A percentile compares a stretch with the other conserved stretches of the same genome.
Evolutionary conservation across 2,329 filamentous ascomycete genomes (phyloP).

Genomic region (Xylaria sp.): DNA sequence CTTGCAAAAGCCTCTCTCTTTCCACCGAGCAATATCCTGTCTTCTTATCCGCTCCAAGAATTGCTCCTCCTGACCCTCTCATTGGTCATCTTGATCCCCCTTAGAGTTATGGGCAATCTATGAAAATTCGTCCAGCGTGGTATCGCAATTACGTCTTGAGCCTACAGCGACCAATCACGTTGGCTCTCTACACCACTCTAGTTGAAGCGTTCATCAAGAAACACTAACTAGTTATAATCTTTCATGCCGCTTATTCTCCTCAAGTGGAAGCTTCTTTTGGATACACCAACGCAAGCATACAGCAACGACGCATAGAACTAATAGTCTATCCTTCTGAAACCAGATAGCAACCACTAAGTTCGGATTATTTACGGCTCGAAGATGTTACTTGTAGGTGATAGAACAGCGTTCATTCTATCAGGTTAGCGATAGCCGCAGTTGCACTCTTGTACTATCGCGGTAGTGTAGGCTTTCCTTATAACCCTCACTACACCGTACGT

Average conservation of each 20-base stretch:
- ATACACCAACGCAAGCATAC: constrained; percentile 12
- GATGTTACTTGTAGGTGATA: constrained; percentile 6
- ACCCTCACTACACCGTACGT: constrained; percentile 2
- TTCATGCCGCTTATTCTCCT: constrained; percentile 37
- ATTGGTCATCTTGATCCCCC: constrained; percentile 42
- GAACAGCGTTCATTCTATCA: constrained; percentile 1
- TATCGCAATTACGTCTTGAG: constrained; percentile 45
- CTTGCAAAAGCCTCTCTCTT: constrained; percentile 20
- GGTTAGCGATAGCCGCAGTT: background rate
- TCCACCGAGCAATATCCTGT: constrained; percentile 32
- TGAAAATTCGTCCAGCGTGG: constrained; percentile 44
- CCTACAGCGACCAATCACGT: constrained; percentile 43
- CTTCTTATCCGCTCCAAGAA: constrained; percentile 33
- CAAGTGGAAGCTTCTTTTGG: constrained; percentile 17
- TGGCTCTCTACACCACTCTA: constrained; percentile 19
- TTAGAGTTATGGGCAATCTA: constrained; percentile 46
- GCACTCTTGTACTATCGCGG: background rate
- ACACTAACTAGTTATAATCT: constrained; percentile 22
- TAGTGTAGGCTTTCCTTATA: constrained; percentile 11
- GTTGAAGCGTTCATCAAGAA: constrained; percentile 27
- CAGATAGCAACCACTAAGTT: background rate
- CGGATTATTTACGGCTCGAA: constrained; percentile 10
- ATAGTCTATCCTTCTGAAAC: background rate
- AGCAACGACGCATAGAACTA: constrained; percentile 1
- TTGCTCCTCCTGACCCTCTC: constrained; percentile 14